These are phyloP conservation scores for Asterella californica DNA, from an alignment of 225 moss, liverwort and hornwort species.

Conservation along the genomic window DNA sequence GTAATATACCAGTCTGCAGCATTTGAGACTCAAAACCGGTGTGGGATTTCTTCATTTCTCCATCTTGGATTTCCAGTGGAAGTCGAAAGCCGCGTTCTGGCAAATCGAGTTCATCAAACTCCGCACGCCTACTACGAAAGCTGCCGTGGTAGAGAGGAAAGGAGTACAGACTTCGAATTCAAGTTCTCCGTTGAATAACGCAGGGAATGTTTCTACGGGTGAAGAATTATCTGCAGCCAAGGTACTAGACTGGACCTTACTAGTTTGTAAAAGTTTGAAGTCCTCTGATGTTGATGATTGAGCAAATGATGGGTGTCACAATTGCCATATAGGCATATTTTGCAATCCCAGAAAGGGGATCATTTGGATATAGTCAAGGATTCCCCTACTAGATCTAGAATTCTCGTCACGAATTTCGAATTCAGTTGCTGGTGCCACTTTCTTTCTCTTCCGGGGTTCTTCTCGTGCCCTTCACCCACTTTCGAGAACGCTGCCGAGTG, in stretches of 20 bases:
- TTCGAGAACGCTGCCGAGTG: too few species aligned
- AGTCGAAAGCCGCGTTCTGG: slow-evolving; percentile 23
- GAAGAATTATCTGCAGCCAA: slow-evolving; percentile 11
- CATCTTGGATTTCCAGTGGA: slow-evolving; percentile 24
- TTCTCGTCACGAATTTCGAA: neutral
- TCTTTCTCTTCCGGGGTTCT: too few species aligned
- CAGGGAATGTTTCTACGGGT: neutral
- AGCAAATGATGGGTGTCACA: neutral
- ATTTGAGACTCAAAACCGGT: neutral
- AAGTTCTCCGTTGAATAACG: neutral
- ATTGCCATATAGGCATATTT: neutral
- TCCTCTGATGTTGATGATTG: neutral
- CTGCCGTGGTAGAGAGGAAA: slow-evolving; percentile 16
- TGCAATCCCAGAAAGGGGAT: too few species aligned
- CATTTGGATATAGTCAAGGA: too few species aligned
- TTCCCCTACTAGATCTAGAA: too few species aligned
- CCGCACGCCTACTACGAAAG: neutral
- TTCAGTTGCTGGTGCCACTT: neutral
- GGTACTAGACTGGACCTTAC: neutral
- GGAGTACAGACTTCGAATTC: neutral
- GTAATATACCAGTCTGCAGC: neutral
- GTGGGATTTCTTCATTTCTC: neutral
- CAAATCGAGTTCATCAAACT: slow-evolving; percentile 26
- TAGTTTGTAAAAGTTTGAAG: neutral
- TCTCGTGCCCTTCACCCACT: too few species aligned